Evolutionary conservation across 1,284 basidiomycete genomes (phyloP), one percentile per base, ranked within the genome.

Genomic region (Athelia psychrophila): DNA sequence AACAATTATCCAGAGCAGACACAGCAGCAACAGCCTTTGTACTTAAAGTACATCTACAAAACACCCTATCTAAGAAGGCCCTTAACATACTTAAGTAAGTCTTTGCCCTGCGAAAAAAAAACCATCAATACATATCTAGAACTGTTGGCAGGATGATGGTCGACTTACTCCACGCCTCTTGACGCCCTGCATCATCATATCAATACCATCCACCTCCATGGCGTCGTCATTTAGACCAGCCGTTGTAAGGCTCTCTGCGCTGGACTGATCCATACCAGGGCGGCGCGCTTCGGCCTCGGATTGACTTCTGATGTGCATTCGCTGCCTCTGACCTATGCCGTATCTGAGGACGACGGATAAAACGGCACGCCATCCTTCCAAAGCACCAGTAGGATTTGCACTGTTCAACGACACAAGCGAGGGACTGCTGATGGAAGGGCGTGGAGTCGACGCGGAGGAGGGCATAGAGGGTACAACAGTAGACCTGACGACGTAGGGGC

Each of bases 321-420:
- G 73, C 59, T 82, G 80, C 54, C 80, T 75, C 58, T 82, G 77
- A 9, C 78, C 76, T 60, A 83, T 71, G 3, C 83, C 84, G 59
- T 86, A 81, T 23, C 89, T 76, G 51, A 83, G 65, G 19, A 88
- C 72, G 20, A 88, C 76, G 13, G 78, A 78, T 56, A 91, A 66
- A 16, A 88, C 79, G 5, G 87, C 88, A 40, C 83, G 76, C 89
- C 89, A 92, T 6, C 89, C 89, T 62, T 92, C 90, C n/a, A 86
- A 59, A 4, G 70, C 64, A 8, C 62, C 67, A 5, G 13, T 13
- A 13, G 13, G 6, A 30, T 57, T 60, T 50, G 58, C 62, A 3
- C 55, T 64, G 24, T 62, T 68, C 33, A 66, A 49, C 27, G 71
- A 69, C 23, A 67, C 62, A 27, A 64, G 30, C 10, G 72, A 70